Evolutionary conservation across 2,329 filamentous ascomycete species (phyloP).

Genomic region (Aspergillus alliaceus): DNA sequence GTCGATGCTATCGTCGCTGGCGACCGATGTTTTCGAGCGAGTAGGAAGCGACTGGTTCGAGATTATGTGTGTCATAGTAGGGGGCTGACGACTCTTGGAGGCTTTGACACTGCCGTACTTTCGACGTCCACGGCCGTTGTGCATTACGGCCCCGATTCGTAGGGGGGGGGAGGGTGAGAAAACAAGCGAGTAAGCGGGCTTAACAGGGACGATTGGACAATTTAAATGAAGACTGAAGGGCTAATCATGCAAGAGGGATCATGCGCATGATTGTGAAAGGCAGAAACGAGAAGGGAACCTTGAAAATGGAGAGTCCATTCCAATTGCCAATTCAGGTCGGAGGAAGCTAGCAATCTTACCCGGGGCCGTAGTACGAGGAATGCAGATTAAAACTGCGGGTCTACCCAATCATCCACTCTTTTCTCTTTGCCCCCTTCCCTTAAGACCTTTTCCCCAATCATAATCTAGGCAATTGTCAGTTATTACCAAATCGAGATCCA

Average conservation of each 20-base stretch:
- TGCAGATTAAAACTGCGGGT: too few species aligned
- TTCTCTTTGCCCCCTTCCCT: too few species aligned
- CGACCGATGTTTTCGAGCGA: constrained; percentile 17
- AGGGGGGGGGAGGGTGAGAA: too few species aligned
- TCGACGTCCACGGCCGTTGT: constrained; percentile 23
- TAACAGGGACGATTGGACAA: neutral
- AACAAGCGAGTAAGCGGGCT: neutral
- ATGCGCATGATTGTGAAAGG: too few species aligned
- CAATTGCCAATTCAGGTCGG: too few species aligned
- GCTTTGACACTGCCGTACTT: constrained; percentile 32
- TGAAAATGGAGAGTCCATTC: too few species aligned
- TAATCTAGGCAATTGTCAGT: neutral
- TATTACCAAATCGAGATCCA: neutral
- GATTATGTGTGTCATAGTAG: constrained; percentile 30
- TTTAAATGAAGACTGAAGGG: too few species aligned
- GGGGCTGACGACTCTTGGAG: constrained; percentile 24
- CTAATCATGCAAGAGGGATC: too few species aligned
- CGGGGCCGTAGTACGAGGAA: neutral
- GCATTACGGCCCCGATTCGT: constrained; percentile 12
- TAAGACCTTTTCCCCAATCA: too few species aligned
- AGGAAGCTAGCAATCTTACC: too few species aligned
- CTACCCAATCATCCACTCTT: neutral
- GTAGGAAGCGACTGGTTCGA: constrained; percentile 20
- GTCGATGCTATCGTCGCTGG: constrained; percentile 25
- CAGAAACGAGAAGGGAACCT: too few species aligned